Evolutionary conservation across 768 basidiomycete species (phyloP).

Genomic region (Ramaria sp.): DNA sequence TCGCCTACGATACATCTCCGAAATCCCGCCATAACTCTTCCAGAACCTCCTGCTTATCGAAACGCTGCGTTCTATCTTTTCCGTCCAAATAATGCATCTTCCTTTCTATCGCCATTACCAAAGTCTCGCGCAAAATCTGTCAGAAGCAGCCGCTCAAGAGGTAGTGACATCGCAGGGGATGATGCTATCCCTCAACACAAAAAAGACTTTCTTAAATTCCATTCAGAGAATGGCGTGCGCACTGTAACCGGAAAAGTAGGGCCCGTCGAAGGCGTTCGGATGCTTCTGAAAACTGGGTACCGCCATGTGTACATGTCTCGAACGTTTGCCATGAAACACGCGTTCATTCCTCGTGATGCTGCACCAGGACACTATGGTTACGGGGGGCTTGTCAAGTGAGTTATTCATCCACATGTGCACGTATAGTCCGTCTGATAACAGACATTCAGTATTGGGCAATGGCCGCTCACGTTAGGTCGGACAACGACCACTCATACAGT

Average conservation of each 20-base stretch:
- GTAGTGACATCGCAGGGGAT: slow-evolving; percentile 19
- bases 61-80: slow-evolving; percentile 69
- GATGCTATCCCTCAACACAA: slow-evolving; percentile 52
- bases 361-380: slow-evolving; percentile 93
- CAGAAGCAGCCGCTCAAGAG: slow-evolving; percentile 22
- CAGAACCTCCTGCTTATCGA: slow-evolving; percentile 48
- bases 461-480: slow-evolving; percentile 66
- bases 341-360: slow-evolving; percentile 80
- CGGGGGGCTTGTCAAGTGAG: slow-evolving; percentile 63
- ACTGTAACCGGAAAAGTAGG: slow-evolving; percentile 89
- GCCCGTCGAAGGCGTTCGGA: slow-evolving; percentile 80
- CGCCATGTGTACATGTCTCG: slow-evolving; percentile 93
- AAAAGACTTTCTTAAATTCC: slow-evolving; percentile 76
- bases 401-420: neutral
- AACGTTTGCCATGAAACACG: slow-evolving; percentile 79
- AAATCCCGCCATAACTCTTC: slow-evolving; percentile 48
- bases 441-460: slow-evolving; percentile 48
- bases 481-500: slow-evolving; percentile 41
- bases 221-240: slow-evolving; percentile 84
- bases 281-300: slow-evolving; percentile 89
- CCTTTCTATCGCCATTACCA: slow-evolving; percentile 15
- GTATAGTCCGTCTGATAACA: neutral
- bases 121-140: slow-evolving; percentile 18
- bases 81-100: slow-evolving; percentile 22
- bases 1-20: slow-evolving; percentile 52